Evolutionary conservation across 2,329 filamentous ascomycete species (phyloP), one percentile per base, ranked within the genome.

Genomic region (Stromatinia cepivora): DNA sequence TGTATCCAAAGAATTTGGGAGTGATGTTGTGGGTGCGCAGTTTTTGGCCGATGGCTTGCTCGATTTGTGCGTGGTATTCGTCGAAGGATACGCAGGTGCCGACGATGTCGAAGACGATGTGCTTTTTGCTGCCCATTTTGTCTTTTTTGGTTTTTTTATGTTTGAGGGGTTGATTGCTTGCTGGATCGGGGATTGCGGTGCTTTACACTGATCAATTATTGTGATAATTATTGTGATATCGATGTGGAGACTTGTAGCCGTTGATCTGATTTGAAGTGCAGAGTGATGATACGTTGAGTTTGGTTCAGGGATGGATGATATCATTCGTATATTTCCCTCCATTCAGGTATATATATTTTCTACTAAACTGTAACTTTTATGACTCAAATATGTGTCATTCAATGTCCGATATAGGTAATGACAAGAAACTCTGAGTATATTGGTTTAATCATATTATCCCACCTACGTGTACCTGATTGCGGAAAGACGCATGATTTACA

Each of bases 101-200:
- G 54, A 87, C 84, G 4, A 86, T 81, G 74, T 84, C 82, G 71
- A 84, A 84, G 46, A 84, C 81, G 69, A 84, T 78, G 67, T 84
- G 79, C 66, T 84, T 83, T 50, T 66, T 36, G 25, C 3, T 17
- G n/a, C 34, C 62, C 62, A 65, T 65, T 4, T 15, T 45, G 34
- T 22, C 1, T 28, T 13, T n/a, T 7, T 20, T 20, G 22, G 20
- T 3, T 52, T 13, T 31, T 15, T 45, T 8, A 10, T 34, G 10
- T n/a, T 62, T n/a, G 7, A 20, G 15, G 20, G 8, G 9, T 42
- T 13, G 0, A 20, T 17, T 66, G 9, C 17, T 66, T 20, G 50
- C 28, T 57, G 13, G 22, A 1, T 34, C 4, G 1, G 4, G 8
- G 13, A 25, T 1, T n/a, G 4, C 13, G 15, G n/a, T 28, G 25